Base-by-base conservation (phyloP, 2,329 filamentous ascomycete species). In the Paraphaeosphaeria minitans region DNA sequence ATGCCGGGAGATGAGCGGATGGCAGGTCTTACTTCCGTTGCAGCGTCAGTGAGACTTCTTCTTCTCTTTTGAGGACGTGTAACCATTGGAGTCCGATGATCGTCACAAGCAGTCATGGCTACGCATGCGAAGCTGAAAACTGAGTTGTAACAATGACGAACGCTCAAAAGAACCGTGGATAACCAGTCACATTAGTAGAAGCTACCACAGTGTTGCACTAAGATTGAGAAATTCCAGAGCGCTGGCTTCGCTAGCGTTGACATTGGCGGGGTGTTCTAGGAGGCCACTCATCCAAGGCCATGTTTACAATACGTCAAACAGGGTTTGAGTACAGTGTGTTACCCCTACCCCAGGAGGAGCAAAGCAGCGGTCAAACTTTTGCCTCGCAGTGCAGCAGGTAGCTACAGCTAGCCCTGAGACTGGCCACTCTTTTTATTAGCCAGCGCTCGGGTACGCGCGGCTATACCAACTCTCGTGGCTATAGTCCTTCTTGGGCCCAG, bases 401-500 rank as follows among this genome's bases (percentile, higher is more conserved):
- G 41, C 21, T 22, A 24, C 19, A n/a, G n/a, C n/a, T n/a, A n/a
- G n/a, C n/a, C n/a, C n/a, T n/a, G n/a, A n/a, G n/a, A n/a, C n/a
- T n/a, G n/a, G n/a, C n/a, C n/a, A n/a, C n/a, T n/a, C n/a, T n/a
- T n/a, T n/a, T n/a, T n/a, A n/a, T 16, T 43, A 41, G 22, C 31
- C 56, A 19, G 39, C 27, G 22, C 39, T 48, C 7, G 21, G 19
- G 14, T 21, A 29, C 4, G 63, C 63, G 41, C 72, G 66, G 54
- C 64, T 63, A 56, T 76, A 81, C 65, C 72, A 74, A 27, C 76
- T 78, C 53, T 75, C 75, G 37, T 74, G 71, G n/a, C 67, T 70
- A 59, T 93, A 93, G 68, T 92, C 87, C 77, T 93, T 93, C 72
- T 86, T 86, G 2, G 89, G 90, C 0, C 90, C 90, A 27, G 83